Conservation (phyloP, 2,329 filamentous ascomycete genomes). For the Scolecobasidium constrictum region DNA sequence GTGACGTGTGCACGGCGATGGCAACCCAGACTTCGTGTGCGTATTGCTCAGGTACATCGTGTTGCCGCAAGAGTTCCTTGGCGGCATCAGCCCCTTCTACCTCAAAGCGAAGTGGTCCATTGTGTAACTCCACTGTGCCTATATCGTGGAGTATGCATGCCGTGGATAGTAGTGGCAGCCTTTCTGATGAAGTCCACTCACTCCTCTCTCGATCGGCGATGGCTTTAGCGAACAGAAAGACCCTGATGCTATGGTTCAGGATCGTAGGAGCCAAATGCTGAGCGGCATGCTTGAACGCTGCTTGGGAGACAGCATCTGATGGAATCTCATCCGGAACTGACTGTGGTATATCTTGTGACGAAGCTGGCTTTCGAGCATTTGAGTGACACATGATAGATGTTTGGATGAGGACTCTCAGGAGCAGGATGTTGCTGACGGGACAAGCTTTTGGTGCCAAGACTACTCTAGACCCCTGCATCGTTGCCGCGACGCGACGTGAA, state of each 20-base stretch:
- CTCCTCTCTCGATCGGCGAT: neutral
- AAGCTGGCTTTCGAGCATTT: too few species aligned
- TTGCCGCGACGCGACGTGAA: too few species aligned
- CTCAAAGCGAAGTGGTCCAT: conserved; percentile 31
- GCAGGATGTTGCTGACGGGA: too few species aligned
- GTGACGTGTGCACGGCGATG: conserved; percentile 34
- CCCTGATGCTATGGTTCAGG: conserved; percentile 2
- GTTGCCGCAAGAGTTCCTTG: conserved; percentile 18
- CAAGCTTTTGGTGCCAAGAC: too few species aligned
- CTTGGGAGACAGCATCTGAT: neutral
- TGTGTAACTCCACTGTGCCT: neutral
- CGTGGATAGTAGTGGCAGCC: conserved; percentile 3
- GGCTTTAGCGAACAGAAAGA: conserved; percentile 1
- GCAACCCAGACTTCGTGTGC: conserved; percentile 33
- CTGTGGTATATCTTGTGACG: too few species aligned
- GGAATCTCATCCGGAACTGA: too few species aligned
- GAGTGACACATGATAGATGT: too few species aligned
- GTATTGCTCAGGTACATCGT: conserved; percentile 17
- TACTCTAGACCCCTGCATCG: too few species aligned
- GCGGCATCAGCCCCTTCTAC: conserved; percentile 35
- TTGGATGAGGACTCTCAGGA: too few species aligned
- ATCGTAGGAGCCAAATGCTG: neutral
- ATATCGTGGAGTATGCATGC: conserved; percentile 9
- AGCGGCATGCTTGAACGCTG: neutral
- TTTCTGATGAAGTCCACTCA: neutral